phyloP scores from a whole-genome alignment of 2,329 filamentous ascomycete genomes.

The Fusarium sp. region DNA sequence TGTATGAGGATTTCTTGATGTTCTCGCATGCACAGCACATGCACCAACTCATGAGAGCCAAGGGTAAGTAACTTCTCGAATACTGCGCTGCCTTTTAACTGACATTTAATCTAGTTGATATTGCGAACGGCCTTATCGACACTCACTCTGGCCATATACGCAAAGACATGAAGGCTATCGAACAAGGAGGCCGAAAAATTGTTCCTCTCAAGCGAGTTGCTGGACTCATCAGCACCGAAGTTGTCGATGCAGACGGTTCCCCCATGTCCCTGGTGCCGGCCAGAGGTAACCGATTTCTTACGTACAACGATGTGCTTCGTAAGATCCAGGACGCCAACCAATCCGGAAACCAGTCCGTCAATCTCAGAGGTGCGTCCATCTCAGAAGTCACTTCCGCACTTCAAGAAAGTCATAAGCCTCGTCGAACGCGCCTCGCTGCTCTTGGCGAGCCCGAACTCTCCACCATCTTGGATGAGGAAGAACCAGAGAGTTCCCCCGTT shows the following conservation, averaged over 20 bases:
- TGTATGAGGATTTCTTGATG: constrained; percentile 6
- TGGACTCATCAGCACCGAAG: constrained; percentile 8
- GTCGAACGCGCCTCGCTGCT: constrained; percentile 35
- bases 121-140: constrained; percentile 36
- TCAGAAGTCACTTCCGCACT: constrained; percentile 36
- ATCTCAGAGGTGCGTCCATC: constrained; percentile 41
- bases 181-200: constrained; percentile 16
- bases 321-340: constrained; percentile 38
- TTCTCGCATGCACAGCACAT: constrained; percentile 12
- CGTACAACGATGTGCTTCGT: constrained; percentile 38
- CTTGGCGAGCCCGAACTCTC: constrained; percentile 39
- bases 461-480: constrained; percentile 43
- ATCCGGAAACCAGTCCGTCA: constrained; percentile 34
- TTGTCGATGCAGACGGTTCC: neutral
- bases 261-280: neutral
- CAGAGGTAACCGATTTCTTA: constrained; percentile 40
- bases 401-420: constrained; percentile 28
- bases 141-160: constrained; percentile 17
- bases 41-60: constrained; percentile 40
- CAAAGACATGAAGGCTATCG: constrained; percentile 13
- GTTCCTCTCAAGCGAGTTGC: constrained; percentile 45
- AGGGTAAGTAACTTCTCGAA: constrained; percentile 37
- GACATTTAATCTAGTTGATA: constrained; percentile 37
- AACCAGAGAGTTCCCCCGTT: constrained; percentile 41
- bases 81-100: neutral